Evolutionary conservation across 2,329 filamentous ascomycete genomes (phyloP), one percentile per base, ranked within the genome.

Genomic region (Blumeriella jaapii): DNA sequence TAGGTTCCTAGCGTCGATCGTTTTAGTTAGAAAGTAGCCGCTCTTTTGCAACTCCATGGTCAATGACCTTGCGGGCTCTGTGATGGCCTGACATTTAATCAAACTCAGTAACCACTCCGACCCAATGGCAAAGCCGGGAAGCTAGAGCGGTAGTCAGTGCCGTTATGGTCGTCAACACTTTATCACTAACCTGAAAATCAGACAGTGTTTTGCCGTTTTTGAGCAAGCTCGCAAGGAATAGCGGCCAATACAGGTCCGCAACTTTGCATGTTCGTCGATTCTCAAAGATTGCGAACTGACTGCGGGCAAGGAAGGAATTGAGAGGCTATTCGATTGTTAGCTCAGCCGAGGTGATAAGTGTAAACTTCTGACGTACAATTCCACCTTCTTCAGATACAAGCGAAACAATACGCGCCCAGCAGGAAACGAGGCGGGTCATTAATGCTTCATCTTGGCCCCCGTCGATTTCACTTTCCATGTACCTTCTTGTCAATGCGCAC

Each of bases 81-180:
- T 26, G 10, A 33, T 22, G 6, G 14, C 4, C 23, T 34, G 22
- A 32, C 36, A 73, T 70, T 45, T 70, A 71, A 26, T 65, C 61
- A 29, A 76, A 6, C 64, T 61, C 13, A 66, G 48, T 26, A 69
- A 46, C 65, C 73, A 75, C n/a, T 74, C 53, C 25, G 68, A 64
- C 4, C 66, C 54, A 7, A 68, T 49, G 6, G 60, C 63, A n/a
- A 47, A 45, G 16, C 27, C 20, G 31, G 49, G 34, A 43, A 57
- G 58, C 40, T 40, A 38, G 15, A 39, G 10, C 28, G 18, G 35
- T 19, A 35, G 30, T 32, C 6, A 31, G 12, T n/a, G n/a, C n/a
- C n/a, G n/a, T n/a, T n/a, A n/a, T n/a, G n/a, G n/a, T n/a, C n/a
- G n/a, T n/a, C n/a, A n/a, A n/a, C n/a, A n/a, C n/a, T n/a, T n/a